phyloP scores from a whole-genome alignment of 2,329 filamentous ascomycete species.

The Paracamarosporium sp. region DNA sequence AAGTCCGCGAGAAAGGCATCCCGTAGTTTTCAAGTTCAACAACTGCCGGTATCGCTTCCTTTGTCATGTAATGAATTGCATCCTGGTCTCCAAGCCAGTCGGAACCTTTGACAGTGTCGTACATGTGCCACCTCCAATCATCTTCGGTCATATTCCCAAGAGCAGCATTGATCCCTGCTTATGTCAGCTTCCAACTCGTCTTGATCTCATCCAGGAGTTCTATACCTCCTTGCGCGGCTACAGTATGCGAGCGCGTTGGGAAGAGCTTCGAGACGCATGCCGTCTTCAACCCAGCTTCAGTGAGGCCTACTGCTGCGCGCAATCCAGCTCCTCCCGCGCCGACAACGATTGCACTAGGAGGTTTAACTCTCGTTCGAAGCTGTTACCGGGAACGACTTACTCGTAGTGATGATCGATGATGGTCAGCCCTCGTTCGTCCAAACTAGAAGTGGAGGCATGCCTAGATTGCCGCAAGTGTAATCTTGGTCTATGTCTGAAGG shows the following conservation, averaged over 20 bases:
- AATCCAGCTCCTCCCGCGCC: constrained; percentile 68
- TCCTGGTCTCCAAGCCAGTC: constrained; percentile 68
- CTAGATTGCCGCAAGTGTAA: constrained; percentile 13
- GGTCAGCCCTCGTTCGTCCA: constrained; percentile 27
- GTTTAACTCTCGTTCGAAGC: background rate
- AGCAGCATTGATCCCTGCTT: background rate
- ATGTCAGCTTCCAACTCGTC: constrained; percentile 56
- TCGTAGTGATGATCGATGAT: constrained; percentile 46
- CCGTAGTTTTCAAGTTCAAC: constrained; percentile 64
- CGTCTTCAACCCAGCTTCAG: constrained; percentile 69
- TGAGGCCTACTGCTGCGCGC: constrained; percentile 68
- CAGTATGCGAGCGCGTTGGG: constrained; percentile 69
- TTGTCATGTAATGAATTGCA: constrained; percentile 66
- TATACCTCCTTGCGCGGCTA: constrained; percentile 68
- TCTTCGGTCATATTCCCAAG: constrained; percentile 55
- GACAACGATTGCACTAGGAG: constrained; percentile 50
- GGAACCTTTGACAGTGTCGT: constrained; percentile 64
- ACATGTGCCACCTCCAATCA: constrained; percentile 68
- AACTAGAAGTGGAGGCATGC: constrained; percentile 24
- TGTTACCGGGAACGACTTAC: constrained; percentile 16
- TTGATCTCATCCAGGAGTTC: constrained; percentile 52
- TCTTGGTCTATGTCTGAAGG: background rate
- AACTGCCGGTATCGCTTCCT: constrained; percentile 61
- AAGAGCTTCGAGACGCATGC: constrained; percentile 71
- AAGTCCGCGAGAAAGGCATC: constrained; percentile 60